A percentile compares a stretch with the other conserved stretches of the same genome.
Evolutionary conservation across 1,139 yeast species (phyloP).

Genomic region (Lodderomyces beijingensis): DNA sequence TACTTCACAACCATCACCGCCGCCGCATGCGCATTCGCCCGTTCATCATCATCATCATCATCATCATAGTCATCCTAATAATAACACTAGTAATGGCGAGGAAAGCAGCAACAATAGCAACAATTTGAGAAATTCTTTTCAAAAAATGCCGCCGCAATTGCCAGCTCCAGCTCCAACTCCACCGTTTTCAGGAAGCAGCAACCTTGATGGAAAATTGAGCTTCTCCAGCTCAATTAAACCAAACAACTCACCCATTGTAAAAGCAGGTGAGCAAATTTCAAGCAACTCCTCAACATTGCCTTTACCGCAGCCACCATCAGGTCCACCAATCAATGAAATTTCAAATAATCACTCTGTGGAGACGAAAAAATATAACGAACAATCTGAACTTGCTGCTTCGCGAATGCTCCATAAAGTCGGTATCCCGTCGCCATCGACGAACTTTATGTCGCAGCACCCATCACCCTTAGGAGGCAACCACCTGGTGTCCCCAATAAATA

Average conservation of each 20-base stretch:
- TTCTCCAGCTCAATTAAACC: slow-evolving; percentile 5
- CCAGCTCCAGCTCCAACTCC: slow-evolving; percentile 8
- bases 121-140: background rate
- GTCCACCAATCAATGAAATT: slow-evolving; percentile 4
- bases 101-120: slow-evolving; percentile 2
- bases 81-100: slow-evolving; percentile 3
- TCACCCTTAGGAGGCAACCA: slow-evolving; percentile 6
- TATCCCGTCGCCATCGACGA: too few relatives aligned
- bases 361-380: too few relatives aligned
- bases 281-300: slow-evolving; percentile 6
- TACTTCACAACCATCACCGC: slow-evolving; percentile 3
- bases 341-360: too few relatives aligned
- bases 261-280: too few relatives aligned
- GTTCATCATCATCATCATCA: slow-evolving; percentile 1
- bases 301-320: slow-evolving; percentile 11
- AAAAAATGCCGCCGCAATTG: slow-evolving; percentile 6
- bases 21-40: too few relatives aligned
- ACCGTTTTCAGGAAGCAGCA: slow-evolving; percentile 2
- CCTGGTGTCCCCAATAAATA: slow-evolving; percentile 4
- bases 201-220: slow-evolving; percentile 5
- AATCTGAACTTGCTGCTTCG: too few relatives aligned
- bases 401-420: too few relatives aligned
- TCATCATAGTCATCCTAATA: background rate
- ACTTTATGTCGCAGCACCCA: slow-evolving; percentile 1
- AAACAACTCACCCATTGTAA: too few relatives aligned